Base-by-base conservation (phyloP, 495 filamentous ascomycete genomes). In the Tirmania nivea region DNA sequence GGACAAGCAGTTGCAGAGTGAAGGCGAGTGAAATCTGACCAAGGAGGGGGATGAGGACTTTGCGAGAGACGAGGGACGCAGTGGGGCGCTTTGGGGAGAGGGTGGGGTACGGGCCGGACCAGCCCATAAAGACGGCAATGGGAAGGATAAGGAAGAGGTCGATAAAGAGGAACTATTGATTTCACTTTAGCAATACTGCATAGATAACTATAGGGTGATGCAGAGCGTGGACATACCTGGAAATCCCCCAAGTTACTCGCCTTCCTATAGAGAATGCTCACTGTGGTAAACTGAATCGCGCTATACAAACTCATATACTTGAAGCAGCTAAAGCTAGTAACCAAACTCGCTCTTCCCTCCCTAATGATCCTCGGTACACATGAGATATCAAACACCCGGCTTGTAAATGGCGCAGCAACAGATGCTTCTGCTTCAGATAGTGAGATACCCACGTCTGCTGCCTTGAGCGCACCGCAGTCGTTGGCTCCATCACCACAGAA, bases 291-390 rank as follows among this genome's bases (percentile, higher is more conserved):
- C 67, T 99, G 92, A 52, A 99, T 99, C 7, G 90, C 90, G 5
- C 89, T 95, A 68, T 99, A 99, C 55, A 99, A 69, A 61, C 86
- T 94, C 92, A 99, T 99, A 66, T 87, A 99, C 67, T 99, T 99
- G 71, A 99, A 99, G 70, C 92, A 99, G 69, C 85, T 93, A 69
- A 99, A 99, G 64, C 88, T 95, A 31, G 92, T 99, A 8, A 95
- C 88, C 16, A 99, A 73, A 49, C 92, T 83, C 48, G 89, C 89
- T 55, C 92, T 79, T 5, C 92, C 92, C 71, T 99, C 92, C 25
- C 84, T 74, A 53, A 99, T 96, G 56, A 96, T 77, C 54, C 88
- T 81, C 34, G 88, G 92, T 21, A 99, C 88, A 68, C 92, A 99
- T 12, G 84, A 84, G 58, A 96, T 94, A 66, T 99, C 88, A 61